phyloP scores from a whole-genome alignment of 345 rosid genomes.

The Arabidopsis suecica region DNA sequence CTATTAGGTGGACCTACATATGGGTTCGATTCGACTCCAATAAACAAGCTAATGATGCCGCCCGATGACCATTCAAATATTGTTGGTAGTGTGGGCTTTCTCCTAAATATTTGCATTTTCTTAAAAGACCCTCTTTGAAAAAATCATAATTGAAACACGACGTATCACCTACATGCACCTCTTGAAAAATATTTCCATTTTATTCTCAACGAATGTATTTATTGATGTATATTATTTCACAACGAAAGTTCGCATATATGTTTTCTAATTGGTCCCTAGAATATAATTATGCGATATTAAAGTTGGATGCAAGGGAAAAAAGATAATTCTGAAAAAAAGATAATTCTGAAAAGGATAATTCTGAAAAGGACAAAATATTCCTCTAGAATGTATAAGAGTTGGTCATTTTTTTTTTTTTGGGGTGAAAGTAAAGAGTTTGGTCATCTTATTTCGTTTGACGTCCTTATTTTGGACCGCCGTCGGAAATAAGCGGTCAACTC shows the following conservation, averaged over 20 bases:
- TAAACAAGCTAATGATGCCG: not conserved
- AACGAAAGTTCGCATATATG: conserved; percentile 8
- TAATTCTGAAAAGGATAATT: not conserved
- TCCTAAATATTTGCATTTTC: not conserved
- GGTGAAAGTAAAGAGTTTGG: conserved; percentile 14
- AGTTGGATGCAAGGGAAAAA: not conserved
- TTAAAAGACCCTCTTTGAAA: not conserved
- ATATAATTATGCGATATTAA: conserved; percentile 20
- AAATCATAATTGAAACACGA: not conserved
- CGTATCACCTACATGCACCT: not conserved
- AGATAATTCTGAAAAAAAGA: not conserved
- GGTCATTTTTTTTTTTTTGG: no score
- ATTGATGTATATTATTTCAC: not conserved
- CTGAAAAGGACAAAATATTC: conserved; percentile 22
- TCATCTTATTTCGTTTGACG: conserved; percentile 25
- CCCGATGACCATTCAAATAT: conserved; percentile 18
- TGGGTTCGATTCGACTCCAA: not conserved
- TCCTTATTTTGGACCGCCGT: conserved; percentile 25
- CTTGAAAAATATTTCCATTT: not conserved
- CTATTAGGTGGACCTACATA: not conserved
- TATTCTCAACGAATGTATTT: not conserved
- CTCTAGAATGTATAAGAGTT: not conserved
- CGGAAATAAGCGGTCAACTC: conserved; percentile 22
- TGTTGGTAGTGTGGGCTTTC: conserved; percentile 12
- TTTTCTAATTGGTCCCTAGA: conserved; percentile 30